phyloP scores from a whole-genome alignment of 164 flowering plant genomes.

The Stephania yunnanensis region DNA sequence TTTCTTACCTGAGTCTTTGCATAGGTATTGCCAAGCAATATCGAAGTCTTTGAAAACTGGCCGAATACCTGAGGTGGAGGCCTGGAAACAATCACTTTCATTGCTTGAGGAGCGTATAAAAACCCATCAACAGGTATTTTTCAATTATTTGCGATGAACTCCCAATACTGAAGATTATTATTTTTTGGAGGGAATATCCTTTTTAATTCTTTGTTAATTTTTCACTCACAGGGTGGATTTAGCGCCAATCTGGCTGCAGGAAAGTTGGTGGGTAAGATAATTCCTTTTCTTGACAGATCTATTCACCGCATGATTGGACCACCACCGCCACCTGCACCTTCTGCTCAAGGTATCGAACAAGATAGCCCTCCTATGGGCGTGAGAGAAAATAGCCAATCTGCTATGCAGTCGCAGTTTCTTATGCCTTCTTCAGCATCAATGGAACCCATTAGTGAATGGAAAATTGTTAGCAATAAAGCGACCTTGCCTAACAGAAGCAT shows the following conservation, averaged over 20 bases:
- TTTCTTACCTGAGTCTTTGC: slow-evolving; percentile 9
- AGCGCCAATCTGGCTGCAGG: slow-evolving; percentile 72
- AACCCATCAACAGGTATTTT: slow-evolving; percentile 77
- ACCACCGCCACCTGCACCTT: slow-evolving; percentile 59
- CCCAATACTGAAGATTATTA: not conserved
- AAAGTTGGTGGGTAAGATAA: slow-evolving; percentile 75
- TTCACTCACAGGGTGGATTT: slow-evolving; percentile 70
- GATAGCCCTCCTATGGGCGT: slow-evolving; percentile 33
- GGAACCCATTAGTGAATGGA: slow-evolving; percentile 77
- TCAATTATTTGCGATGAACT: not conserved
- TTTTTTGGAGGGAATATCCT: slow-evolving; percentile 1
- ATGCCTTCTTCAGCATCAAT: slow-evolving; percentile 64
- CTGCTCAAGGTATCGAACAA: slow-evolving; percentile 40
- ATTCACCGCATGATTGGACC: slow-evolving; percentile 91
- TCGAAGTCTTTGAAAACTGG: slow-evolving; percentile 75
- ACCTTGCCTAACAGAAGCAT: slow-evolving; percentile 65
- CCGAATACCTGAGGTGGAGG: slow-evolving; percentile 75
- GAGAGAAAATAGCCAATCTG: slow-evolving; percentile 65
- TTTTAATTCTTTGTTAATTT: slow-evolving; percentile 10
- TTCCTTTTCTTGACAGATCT: slow-evolving; percentile 78
- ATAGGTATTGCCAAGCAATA: slow-evolving; percentile 88
- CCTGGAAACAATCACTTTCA: slow-evolving; percentile 52
- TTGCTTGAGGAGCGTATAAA: slow-evolving; percentile 88
- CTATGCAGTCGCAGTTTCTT: slow-evolving; percentile 70
- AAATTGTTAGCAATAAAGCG: slow-evolving; percentile 42